phyloP scores from a whole-genome alignment of 192 early-diverging fungal species.

The Allomyces macrogynus region DNA sequence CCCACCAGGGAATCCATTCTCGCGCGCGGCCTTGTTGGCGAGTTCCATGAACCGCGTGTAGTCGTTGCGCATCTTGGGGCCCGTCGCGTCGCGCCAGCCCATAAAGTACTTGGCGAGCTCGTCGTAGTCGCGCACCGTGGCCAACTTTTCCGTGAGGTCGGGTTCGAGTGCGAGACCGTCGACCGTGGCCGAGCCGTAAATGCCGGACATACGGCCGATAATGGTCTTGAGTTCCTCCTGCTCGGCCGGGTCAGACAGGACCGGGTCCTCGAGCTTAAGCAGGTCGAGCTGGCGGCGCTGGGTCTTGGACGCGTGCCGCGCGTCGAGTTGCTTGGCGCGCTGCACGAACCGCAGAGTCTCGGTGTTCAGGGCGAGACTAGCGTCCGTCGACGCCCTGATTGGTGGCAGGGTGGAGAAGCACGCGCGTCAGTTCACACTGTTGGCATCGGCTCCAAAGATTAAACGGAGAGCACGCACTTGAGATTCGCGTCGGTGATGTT shows the following conservation, averaged over 20 bases:
- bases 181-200: background rate
- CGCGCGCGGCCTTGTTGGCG: conserved; percentile 10
- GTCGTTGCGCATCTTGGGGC: conserved; percentile 3
- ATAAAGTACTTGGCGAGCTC: conserved; percentile 9
- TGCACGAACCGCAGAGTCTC: background rate
- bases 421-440: too few species aligned
- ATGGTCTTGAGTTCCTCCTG: background rate
- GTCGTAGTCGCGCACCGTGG: conserved; percentile 9
- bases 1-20: conserved; percentile 5
- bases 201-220: background rate
- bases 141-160: conserved; percentile 10
- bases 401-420: too few species aligned
- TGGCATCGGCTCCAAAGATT: too few species aligned
- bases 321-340: background rate
- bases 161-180: conserved; percentile 9
- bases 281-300: background rate
- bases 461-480: too few species aligned
- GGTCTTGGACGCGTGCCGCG: background rate
- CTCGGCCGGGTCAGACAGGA: background rate
- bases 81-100: conserved; percentile 11
- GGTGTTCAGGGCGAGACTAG: too few species aligned
- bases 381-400: too few species aligned
- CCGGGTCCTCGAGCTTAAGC: background rate
- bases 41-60: conserved; percentile 8
- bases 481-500: too few species aligned